phyloP scores from a whole-genome alignment of 129 eudicot species.

The Rutidosis leptorrhynchoides region DNA sequence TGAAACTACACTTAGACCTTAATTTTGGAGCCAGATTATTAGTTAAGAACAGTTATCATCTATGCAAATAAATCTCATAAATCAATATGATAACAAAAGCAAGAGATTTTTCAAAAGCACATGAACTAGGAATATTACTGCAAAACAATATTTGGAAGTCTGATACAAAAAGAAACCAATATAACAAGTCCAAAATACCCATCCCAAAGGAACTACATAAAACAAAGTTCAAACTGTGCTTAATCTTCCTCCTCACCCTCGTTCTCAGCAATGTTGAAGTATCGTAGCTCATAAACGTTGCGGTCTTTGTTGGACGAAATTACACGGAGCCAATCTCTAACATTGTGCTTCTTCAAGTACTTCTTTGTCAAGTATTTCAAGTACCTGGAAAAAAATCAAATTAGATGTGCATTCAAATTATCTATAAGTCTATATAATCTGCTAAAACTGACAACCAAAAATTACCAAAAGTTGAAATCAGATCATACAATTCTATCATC shows the following conservation, averaged over 20 bases:
- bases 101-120: constrained; percentile 4
- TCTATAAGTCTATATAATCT: not conserved
- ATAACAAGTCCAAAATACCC: constrained; percentile 17
- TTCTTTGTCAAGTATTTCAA: constrained; percentile 44
- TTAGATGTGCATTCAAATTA: not conserved
- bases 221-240: not conserved
- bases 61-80: not conserved
- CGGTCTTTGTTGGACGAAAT: constrained; percentile 47
- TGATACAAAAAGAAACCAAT: not conserved
- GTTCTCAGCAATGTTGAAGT: constrained; percentile 53
- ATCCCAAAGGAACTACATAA: constrained; percentile 18
- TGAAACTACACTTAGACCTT: not conserved
- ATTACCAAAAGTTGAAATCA: not conserved
- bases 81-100: not conserved
- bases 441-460: not conserved
- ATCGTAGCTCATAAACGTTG: constrained; percentile 43
- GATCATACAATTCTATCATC: not conserved
- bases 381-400: constrained; percentile 29
- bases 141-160: constrained; percentile 31
- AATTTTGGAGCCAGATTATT: not conserved
- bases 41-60: no score
- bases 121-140: constrained; percentile 13
- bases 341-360: constrained; percentile 51
- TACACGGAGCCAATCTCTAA: constrained; percentile 49
- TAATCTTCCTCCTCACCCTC: constrained; percentile 49